phyloP scores from a whole-genome alignment of 768 basidiomycete species.

The Suillus luteus region DNA sequence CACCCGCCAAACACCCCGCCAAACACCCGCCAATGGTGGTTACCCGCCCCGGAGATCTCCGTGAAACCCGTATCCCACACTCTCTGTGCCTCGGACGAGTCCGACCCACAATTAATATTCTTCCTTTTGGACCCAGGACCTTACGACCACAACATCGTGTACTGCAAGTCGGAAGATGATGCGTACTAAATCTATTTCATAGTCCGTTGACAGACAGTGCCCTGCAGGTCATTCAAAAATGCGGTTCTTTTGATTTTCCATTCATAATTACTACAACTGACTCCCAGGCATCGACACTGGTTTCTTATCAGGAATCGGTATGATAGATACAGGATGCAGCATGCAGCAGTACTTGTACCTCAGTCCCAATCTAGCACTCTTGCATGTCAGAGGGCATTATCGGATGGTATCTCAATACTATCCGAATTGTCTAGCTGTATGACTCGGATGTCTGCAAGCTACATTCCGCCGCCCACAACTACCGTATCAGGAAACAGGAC shows the following conservation, averaged over 20 bases:
- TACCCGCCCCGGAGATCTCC: not conserved
- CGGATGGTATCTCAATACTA: not conserved
- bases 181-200: not conserved
- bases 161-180: not conserved
- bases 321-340: not conserved
- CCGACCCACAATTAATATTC: too few species aligned
- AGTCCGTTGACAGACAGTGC: slow-evolving; percentile 1
- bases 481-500: not conserved
- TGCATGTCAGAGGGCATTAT: not conserved
- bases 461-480: not conserved
- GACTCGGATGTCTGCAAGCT: not conserved
- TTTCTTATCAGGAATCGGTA: not conserved
- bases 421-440: not conserved
- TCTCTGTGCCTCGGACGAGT: not conserved
- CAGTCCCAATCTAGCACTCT: not conserved
- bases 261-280: not conserved
- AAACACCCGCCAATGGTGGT: too few species aligned
- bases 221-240: not conserved
- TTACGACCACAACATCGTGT: not conserved
- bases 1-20: too few species aligned
- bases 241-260: not conserved
- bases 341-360: not conserved
- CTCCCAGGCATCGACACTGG: slow-evolving; percentile 1
- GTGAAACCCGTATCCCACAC: too few species aligned
- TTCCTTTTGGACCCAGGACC: not conserved